Base-by-base conservation (phyloP, 2,329 filamentous ascomycete genomes). In the Sporothrix brasiliensis region DNA sequence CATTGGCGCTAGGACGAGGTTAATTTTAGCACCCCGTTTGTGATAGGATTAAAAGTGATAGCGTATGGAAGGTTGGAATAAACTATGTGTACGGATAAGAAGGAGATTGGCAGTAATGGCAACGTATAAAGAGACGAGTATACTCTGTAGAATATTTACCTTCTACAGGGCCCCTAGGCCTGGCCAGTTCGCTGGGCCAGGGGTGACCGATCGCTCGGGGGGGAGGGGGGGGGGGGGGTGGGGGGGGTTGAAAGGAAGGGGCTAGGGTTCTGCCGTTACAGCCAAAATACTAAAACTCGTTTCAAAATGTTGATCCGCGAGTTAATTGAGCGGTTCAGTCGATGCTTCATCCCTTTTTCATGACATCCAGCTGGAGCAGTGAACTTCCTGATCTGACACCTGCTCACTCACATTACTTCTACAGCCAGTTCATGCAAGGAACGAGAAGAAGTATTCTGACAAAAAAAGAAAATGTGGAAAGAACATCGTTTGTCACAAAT, bases 221-320 rank as follows among this genome's bases (percentile, higher is more conserved):
- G 27, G 27, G 4, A 4, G 27, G 27, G 27, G 24, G 24, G 24
- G 24, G 24, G 24, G n/a, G n/a, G n/a, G n/a, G n/a, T n/a, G n/a
- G n/a, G n/a, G n/a, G n/a, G n/a, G n/a, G n/a, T n/a, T n/a, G n/a
- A n/a, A 24, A 1, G 24, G 24, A 24, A 30, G 27, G 27, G 53
- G 5, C 16, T n/a, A 34, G 41, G 30, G n/a, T 56, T 21, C 11
- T 39, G 68, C 50, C 68, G 60, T 56, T 52, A 52, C 53, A 70
- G 44, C 53, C 63, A 70, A 67, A 70, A 67, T 54, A 14, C 47
- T 0, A 49, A 74, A 66, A 66, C 58, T 56, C 16, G 76, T 78
- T 77, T 78, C 76, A 77, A 73, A 72, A 73, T 68, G 72, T 34
- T 53, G 74, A 77, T 77, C 75, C 67, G 44, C 75, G 73, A 72